Evolutionary conservation across 176 grass and related monocot genomes (phyloP).

Genomic region (Panicum miliaceum): DNA sequence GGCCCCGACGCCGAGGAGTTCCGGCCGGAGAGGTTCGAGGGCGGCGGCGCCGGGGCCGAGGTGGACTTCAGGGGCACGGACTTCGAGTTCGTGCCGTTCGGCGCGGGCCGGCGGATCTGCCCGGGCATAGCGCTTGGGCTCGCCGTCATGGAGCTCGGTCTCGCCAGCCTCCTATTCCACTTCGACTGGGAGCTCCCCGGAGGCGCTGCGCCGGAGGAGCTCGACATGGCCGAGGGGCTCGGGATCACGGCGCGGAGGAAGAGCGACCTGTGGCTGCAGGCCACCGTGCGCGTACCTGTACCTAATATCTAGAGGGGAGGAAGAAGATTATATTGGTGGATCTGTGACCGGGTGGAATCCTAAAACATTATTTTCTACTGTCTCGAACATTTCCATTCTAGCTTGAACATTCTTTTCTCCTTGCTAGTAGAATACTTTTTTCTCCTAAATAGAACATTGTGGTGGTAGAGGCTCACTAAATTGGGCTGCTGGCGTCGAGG

Average conservation of each 20-base stretch:
- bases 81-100: conserved; percentile 53
- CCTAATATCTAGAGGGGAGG: not conserved
- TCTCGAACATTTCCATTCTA: too few relatives aligned
- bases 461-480: too few relatives aligned
- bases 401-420: too few relatives aligned
- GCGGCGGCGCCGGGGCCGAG: too few relatives aligned
- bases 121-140: conserved; percentile 24
- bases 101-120: conserved; percentile 40
- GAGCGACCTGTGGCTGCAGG: conserved; percentile 27
- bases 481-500: too few relatives aligned
- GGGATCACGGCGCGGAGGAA: conserved; percentile 33
- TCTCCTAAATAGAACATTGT: too few relatives aligned
- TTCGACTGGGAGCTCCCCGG: conserved; percentile 45
- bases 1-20: conserved; percentile 44
- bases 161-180: conserved; percentile 43
- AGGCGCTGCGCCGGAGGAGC: not conserved
- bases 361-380: too few relatives aligned
- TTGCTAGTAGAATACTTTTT: too few relatives aligned
- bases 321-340: too few relatives aligned
- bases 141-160: conserved; percentile 35
- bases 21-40: conserved; percentile 29
- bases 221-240: conserved; percentile 38
- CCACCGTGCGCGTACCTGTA: not conserved
- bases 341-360: too few relatives aligned
- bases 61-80: conserved; percentile 41